Evolutionary conservation across 345 rosid species (phyloP).

Genomic region (Gossypium raimondii): DNA sequence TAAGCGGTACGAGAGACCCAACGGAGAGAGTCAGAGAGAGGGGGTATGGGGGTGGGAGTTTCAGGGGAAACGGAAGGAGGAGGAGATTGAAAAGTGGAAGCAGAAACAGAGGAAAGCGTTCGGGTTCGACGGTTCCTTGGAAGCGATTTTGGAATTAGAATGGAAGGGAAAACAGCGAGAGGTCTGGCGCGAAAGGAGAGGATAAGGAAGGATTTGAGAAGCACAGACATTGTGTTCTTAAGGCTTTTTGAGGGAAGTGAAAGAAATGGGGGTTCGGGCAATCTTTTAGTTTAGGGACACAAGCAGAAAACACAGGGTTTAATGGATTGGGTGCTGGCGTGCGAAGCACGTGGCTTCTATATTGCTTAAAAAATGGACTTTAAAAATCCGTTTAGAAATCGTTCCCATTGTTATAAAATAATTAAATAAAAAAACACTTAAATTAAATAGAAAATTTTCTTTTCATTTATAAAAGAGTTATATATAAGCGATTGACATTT

Average conservation of each 20-base stretch:
- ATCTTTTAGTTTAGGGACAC: not conserved
- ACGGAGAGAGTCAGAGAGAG: conserved; percentile 34
- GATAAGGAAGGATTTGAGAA: conserved; percentile 32
- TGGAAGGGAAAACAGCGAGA: conserved; percentile 32
- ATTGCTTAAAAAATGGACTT: not conserved
- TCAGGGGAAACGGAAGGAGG: conserved; percentile 24
- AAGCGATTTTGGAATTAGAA: conserved; percentile 22
- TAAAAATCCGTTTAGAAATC: too few species aligned
- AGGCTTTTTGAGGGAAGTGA: not conserved
- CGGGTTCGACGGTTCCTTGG: conserved; percentile 23
- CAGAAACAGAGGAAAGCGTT: conserved; percentile 28
- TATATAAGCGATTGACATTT: too few species aligned
- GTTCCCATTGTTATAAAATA: too few species aligned
- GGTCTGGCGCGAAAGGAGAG: conserved; percentile 30
- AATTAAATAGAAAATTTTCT: too few species aligned
- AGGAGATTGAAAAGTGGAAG: conserved; percentile 19
- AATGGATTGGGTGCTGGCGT: not conserved
- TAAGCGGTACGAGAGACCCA: conserved; percentile 69
- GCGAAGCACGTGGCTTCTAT: not conserved
- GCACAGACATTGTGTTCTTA: conserved; percentile 36
- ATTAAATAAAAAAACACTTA: too few species aligned
- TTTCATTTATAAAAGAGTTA: too few species aligned
- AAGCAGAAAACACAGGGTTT: not conserved
- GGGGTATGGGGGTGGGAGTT: not conserved
- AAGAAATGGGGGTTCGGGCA: not conserved